A percentile compares a stretch with the other conserved stretches of the same genome.
These are phyloP conservation scores for Colletotrichum karsti DNA, from an alignment of 2,329 filamentous ascomycete genomes.

Conservation along the genomic window DNA sequence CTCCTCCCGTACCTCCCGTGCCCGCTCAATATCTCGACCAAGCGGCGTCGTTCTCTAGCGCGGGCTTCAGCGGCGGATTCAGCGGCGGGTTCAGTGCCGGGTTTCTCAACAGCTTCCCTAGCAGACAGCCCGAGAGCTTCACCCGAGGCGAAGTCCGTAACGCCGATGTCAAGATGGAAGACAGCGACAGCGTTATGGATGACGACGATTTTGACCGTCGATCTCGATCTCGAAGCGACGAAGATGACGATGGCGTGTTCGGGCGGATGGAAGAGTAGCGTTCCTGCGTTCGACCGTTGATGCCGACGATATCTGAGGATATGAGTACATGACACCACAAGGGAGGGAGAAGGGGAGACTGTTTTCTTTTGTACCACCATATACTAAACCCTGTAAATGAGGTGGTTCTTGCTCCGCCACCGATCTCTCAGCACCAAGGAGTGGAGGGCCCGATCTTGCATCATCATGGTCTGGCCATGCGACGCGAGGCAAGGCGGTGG, in stretches of 20 bases:
- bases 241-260: conserved; percentile 96
- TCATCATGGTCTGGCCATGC: conserved; percentile 18
- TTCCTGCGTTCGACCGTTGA: conserved; percentile 6
- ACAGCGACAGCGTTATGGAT: conserved; percentile 69
- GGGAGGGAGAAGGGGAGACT: conserved; percentile 35
- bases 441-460: conserved; percentile 57
- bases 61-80: conserved; percentile 53
- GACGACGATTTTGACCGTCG: conserved; percentile 73
- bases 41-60: conserved; percentile 62
- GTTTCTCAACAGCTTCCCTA: conserved; percentile 71
- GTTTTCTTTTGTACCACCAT: conserved; percentile 60
- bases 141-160: conserved; percentile 66
- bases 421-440: conserved; percentile 74
- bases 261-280: conserved; percentile 90
- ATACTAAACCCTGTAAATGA: conserved; percentile 51
- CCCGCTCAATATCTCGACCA: conserved; percentile 81
- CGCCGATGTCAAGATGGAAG: conserved; percentile 73
- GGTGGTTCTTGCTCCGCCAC: conserved; percentile 70
- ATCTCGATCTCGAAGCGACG: conserved; percentile 75
- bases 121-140: conserved; percentile 70
- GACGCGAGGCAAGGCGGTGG: conserved; percentile 19
- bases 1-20: conserved; percentile 87
- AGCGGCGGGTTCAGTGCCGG: conserved; percentile 67
- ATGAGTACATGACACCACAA: conserved; percentile 33
- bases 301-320: conserved; percentile 29